Conservation (phyloP, 2,329 filamentous ascomycete genomes). For the Lojkania enalia region DNA sequence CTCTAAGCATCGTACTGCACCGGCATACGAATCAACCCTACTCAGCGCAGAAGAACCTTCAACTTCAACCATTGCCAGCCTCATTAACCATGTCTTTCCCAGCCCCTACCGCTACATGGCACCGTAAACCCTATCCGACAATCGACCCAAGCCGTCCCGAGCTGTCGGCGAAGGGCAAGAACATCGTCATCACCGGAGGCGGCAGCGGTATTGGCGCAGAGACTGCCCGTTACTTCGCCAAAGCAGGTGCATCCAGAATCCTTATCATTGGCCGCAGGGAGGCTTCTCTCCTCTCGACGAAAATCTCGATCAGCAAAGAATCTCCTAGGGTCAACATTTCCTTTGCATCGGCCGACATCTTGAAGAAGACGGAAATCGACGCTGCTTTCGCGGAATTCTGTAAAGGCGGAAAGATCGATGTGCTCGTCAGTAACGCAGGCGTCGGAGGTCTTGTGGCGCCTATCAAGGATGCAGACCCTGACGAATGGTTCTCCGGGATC, state of each 20-base stretch:
- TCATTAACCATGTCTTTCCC: no score
- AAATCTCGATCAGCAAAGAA: conserved; percentile 34
- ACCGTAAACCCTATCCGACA: conserved; percentile 22
- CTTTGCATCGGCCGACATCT: conserved; percentile 20
- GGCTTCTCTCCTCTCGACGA: conserved; percentile 39
- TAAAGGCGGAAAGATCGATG: conserved; percentile 24
- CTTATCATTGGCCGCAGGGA: conserved; percentile 49
- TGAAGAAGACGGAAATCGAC: conserved; percentile 20
- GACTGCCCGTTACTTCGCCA: conserved; percentile 49
- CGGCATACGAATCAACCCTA: no score
- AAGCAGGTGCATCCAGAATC: conserved; percentile 50
- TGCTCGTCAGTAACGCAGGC: conserved; percentile 29
- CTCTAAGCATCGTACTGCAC: no score
- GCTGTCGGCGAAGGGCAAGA: conserved; percentile 30
- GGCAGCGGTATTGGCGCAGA: conserved; percentile 52
- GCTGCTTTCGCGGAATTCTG: conserved; percentile 19
- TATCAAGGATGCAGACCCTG: conserved; percentile 9
- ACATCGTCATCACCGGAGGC: conserved; percentile 44
- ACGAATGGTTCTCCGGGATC: conserved; percentile 17
- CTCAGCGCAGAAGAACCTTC: no score
- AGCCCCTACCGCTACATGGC: conserved; percentile 20
- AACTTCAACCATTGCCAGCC: no score
- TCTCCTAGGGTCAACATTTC: conserved; percentile 18
- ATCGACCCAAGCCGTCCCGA: conserved; percentile 36
- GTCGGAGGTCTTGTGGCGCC: conserved; percentile 9